Evolutionary conservation across 2,329 filamentous ascomycete species (phyloP).

Genomic region (Phoma sp.): DNA sequence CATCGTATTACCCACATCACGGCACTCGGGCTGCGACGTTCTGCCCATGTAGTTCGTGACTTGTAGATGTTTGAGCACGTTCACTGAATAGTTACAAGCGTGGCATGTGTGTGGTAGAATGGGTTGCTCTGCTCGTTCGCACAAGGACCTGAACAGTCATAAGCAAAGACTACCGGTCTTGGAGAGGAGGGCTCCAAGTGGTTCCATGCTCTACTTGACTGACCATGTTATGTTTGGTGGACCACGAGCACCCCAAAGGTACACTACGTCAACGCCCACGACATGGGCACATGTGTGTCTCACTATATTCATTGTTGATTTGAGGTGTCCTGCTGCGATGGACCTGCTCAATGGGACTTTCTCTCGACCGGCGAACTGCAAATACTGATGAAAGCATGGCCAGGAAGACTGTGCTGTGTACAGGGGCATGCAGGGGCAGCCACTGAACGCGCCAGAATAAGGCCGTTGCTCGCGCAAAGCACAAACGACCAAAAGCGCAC

Average conservation of each 20-base stretch:
- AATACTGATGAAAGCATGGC: constrained; percentile 17
- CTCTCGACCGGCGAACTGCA: neutral
- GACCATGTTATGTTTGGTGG: neutral
- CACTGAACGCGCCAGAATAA: constrained; percentile 2
- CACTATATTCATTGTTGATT: neutral
- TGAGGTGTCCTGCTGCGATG: neutral
- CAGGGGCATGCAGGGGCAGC: constrained; percentile 26
- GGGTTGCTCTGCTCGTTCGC: no score
- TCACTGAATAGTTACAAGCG: neutral
- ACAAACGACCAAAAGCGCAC: constrained; percentile 3
- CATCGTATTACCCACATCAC: neutral
- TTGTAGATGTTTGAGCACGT: neutral
- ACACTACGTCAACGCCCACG: neutral
- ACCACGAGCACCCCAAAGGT: neutral
- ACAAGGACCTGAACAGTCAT: no score
- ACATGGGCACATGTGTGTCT: neutral
- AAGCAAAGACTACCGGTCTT: neutral
- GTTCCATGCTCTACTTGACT: neutral
- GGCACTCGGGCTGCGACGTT: neutral
- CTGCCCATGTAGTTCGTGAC: neutral
- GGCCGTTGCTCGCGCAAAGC: constrained; percentile 11
- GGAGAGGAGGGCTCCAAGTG: neutral
- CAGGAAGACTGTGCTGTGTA: constrained; percentile 7
- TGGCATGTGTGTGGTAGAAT: neutral
- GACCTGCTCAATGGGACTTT: neutral